phyloP scores from a whole-genome alignment of 225 moss, liverwort and hornwort genomes.

The Physcomitrium patens region DNA sequence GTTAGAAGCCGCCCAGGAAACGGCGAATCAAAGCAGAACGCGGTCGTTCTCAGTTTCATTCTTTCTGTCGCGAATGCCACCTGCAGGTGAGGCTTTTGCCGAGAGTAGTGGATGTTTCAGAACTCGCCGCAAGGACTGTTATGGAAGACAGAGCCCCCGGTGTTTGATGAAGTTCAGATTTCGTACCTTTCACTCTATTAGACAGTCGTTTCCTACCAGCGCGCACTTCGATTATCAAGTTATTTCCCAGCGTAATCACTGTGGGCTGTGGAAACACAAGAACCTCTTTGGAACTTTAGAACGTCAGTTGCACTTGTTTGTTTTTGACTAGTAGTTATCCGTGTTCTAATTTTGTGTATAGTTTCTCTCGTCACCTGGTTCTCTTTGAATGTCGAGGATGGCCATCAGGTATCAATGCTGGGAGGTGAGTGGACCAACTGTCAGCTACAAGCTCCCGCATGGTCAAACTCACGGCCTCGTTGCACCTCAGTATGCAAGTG shows the following conservation, averaged over 20 bases:
- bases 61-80: conserved; percentile 55
- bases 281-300: conserved; percentile 23
- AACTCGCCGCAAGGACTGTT: conserved; percentile 52
- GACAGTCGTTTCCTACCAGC: conserved; percentile 35
- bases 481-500: conserved; percentile 47
- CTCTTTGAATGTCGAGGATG: conserved; percentile 38
- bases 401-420: conserved; percentile 67
- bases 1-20: background rate
- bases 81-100: conserved; percentile 44
- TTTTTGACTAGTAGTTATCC: conserved; percentile 34
- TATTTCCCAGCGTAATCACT: conserved; percentile 48
- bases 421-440: conserved; percentile 60
- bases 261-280: conserved; percentile 57
- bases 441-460: conserved; percentile 45
- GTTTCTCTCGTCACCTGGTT: background rate
- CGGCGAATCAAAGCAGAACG: background rate
- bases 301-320: conserved; percentile 37
- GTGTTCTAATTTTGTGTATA: background rate
- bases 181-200: conserved; percentile 26
- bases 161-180: conserved; percentile 51
- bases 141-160: conserved; percentile 57
- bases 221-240: conserved; percentile 39
- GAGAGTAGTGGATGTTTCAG: conserved; percentile 48
- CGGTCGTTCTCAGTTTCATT: background rate
- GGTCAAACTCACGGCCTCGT: conserved; percentile 38